Conservation (phyloP, 805 yeast genomes). For the Wickerhamiella qilinensis region DNA sequence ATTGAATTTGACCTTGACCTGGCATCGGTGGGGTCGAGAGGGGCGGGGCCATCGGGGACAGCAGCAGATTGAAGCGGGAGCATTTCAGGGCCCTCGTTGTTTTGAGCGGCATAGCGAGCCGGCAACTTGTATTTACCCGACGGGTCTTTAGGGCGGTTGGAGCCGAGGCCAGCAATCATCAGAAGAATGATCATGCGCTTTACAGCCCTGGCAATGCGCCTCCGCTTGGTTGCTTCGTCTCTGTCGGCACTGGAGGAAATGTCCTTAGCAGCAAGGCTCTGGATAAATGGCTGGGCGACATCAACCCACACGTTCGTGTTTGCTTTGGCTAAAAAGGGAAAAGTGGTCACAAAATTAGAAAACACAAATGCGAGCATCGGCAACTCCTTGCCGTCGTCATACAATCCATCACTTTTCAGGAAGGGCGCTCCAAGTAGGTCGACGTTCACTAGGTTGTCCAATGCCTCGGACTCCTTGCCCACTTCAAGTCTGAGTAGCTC, state of each 20-base stretch:
- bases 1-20: no score
- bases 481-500: constrained; percentile 53
- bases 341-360: constrained; percentile 40
- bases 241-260: constrained; percentile 64
- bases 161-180: constrained; percentile 59
- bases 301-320: constrained; percentile 61
- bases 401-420: constrained; percentile 28
- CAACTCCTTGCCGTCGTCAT: constrained; percentile 25
- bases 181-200: constrained; percentile 46
- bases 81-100: background rate
- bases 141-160: constrained; percentile 19
- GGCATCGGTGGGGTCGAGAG: constrained; percentile 10
- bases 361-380: constrained; percentile 61
- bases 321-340: constrained; percentile 45
- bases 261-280: constrained; percentile 55
- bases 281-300: constrained; percentile 68
- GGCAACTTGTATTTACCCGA: background rate
- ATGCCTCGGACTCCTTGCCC: constrained; percentile 39
- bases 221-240: constrained; percentile 55
- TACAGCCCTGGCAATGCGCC: constrained; percentile 44
- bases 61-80: constrained; percentile 4
- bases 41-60: constrained; percentile 9
- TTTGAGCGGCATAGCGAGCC: background rate
- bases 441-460: constrained; percentile 48
- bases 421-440: constrained; percentile 71